Conservation (phyloP, 2,329 filamentous ascomycete species). For the Pseudopyricularia cyperi region DNA sequence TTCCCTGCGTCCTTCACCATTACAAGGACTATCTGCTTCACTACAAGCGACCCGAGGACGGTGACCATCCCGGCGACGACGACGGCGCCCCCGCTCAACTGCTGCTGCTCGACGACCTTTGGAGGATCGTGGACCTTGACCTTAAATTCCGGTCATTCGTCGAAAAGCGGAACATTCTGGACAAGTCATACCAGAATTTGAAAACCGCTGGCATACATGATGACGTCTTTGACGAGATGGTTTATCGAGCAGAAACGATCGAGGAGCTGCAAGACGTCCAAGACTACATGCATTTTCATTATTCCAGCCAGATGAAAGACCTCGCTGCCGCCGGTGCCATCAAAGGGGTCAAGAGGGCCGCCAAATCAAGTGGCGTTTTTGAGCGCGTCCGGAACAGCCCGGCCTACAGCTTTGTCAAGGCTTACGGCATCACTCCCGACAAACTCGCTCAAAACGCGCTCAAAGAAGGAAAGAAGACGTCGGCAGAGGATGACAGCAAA, state of each 20-base stretch:
- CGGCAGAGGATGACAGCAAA: slow-evolving; percentile 71
- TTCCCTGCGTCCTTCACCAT: slow-evolving; percentile 96
- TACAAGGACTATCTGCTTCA: slow-evolving; percentile 97
- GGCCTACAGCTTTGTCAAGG: slow-evolving; percentile 70
- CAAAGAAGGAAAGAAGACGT: slow-evolving; percentile 62
- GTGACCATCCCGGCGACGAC: slow-evolving; percentile 19
- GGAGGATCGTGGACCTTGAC: slow-evolving; percentile 89
- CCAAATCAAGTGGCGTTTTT: slow-evolving; percentile 59
- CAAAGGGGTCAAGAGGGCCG: slow-evolving; percentile 64
- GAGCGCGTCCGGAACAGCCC: slow-evolving; percentile 74
- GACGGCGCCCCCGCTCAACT: slow-evolving; percentile 24
- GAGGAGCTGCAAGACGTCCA: slow-evolving; percentile 95
- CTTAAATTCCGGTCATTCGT: slow-evolving; percentile 88
- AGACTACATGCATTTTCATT: slow-evolving; percentile 93
- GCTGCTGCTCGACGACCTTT: slow-evolving; percentile 82
- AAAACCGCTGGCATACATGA: slow-evolving; percentile 55
- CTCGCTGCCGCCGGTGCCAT: slow-evolving; percentile 51
- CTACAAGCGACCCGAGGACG: slow-evolving; percentile 54
- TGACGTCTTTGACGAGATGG: slow-evolving; percentile 65
- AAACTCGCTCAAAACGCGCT: slow-evolving; percentile 79
- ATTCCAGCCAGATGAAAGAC: slow-evolving; percentile 73
- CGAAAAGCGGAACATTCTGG: slow-evolving; percentile 79
- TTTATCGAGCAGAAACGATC: slow-evolving; percentile 69
- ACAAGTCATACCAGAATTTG: slow-evolving; percentile 65
- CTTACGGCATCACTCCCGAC: slow-evolving; percentile 82